Conservation (phyloP, 345 rosid genomes). For the Cardamine resedifolia region DNA sequence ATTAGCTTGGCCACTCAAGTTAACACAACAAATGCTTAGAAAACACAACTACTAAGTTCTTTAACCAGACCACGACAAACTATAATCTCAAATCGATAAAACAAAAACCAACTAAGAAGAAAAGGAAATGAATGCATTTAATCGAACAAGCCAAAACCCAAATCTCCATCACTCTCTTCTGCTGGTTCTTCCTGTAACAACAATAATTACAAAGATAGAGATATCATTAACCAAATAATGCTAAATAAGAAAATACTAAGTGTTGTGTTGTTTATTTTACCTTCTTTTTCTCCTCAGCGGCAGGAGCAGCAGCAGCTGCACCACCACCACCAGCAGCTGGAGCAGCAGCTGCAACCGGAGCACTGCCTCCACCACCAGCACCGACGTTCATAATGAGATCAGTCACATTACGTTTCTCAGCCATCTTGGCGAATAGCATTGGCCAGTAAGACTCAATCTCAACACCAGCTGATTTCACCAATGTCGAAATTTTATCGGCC, state of each 20-base stretch:
- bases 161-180: slow-evolving; percentile 82
- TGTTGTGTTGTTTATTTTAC: slow-evolving; percentile 21
- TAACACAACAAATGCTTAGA: too few relatives aligned
- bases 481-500: slow-evolving; percentile 69
- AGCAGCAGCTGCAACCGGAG: slow-evolving; percentile 43
- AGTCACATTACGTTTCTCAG: slow-evolving; percentile 60
- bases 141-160: slow-evolving; percentile 89
- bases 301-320: slow-evolving; percentile 59
- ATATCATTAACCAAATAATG: not conserved
- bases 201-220: not conserved
- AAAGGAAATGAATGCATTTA: slow-evolving; percentile 5
- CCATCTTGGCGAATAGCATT: slow-evolving; percentile 74
- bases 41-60: not conserved
- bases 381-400: slow-evolving; percentile 72
- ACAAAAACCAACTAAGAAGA: too few relatives aligned
- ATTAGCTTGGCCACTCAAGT: not conserved
- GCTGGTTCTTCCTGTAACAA: slow-evolving; percentile 64
- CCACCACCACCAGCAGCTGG: slow-evolving; percentile 47
- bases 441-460: slow-evolving; percentile 78
- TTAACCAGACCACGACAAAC: too few relatives aligned
- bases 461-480: slow-evolving; percentile 68
- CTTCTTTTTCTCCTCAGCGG: slow-evolving; percentile 73
- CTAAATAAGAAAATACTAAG: not conserved
- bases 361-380: slow-evolving; percentile 62
- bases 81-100: too few relatives aligned